Base-by-base conservation (phyloP, 2,329 filamentous ascomycete species). In the Stylonectria norvegica region DNA sequence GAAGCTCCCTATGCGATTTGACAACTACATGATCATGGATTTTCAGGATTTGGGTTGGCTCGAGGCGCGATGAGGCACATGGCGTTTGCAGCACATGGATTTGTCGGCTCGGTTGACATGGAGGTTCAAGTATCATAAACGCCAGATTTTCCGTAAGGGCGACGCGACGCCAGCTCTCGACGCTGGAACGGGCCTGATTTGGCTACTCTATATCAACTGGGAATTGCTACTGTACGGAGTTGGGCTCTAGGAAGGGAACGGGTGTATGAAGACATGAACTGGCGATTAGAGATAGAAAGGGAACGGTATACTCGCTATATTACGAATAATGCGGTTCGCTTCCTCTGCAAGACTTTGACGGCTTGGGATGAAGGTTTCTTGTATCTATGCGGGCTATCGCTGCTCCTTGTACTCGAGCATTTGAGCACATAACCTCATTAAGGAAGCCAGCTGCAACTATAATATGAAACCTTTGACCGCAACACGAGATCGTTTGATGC, bases 281-380 rank as follows among this genome's bases (percentile, higher is more conserved):
- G 38, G 33, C 27, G 40, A 35, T 52, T 54, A 56, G 47, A 54
- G 42, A 55, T 56, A 56, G 53, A 56, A 22, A 30, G 39, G 41
- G 34, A n/a, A 38, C 44, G 20, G 6, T 28, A 37, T 32, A n/a
- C 36, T 43, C n/a, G 20, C 27, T 38, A 31, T 18, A 30, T 23
- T n/a, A 11, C n/a, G 5, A 25, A 11, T 29, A 18, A 31, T 5
- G 10, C 5, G 4, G 7, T 27, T 27, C 27, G 20, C 14, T 33
- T 28, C 6, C n/a, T 30, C n/a, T n/a, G n/a, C n/a, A n/a, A n/a
- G n/a, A n/a, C n/a, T n/a, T n/a, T n/a, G n/a, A n/a, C n/a, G n/a
- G n/a, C n/a, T n/a, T n/a, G n/a, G n/a, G n/a, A n/a, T n/a, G n/a
- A n/a, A n/a, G n/a, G n/a, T n/a, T n/a, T n/a, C n/a, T n/a, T n/a